A percentile compares a stretch with the other conserved stretches of the same genome.
Evolutionary conservation across 148 eudicot genomes (phyloP).

Genomic region (Cornus controversa): DNA sequence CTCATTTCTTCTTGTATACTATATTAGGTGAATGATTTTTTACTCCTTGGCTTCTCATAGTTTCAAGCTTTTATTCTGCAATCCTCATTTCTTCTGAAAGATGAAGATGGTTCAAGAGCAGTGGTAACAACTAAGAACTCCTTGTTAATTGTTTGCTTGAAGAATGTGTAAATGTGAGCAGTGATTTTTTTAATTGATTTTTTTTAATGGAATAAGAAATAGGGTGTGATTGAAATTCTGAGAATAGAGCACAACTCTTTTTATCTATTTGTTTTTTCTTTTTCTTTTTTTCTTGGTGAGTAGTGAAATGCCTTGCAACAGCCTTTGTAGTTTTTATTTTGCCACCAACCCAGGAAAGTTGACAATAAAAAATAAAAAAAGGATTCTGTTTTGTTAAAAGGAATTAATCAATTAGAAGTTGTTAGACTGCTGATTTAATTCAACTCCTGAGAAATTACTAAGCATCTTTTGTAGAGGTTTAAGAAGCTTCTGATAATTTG

Average conservation of each 20-base stretch:
- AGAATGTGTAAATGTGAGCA: not conserved
- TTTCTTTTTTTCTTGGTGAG: not conserved
- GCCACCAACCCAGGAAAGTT: not conserved
- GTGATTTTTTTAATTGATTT: not conserved
- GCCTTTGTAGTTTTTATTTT: not conserved
- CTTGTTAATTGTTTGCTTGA: not conserved
- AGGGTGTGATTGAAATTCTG: not conserved
- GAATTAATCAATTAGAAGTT: not conserved
- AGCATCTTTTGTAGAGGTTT: not conserved
- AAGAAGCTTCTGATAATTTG: not conserved
- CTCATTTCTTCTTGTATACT: not conserved
- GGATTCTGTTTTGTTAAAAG: not conserved
- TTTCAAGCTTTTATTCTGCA: conserved; percentile 6
- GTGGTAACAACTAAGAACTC: not conserved
- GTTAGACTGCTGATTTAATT: not conserved
- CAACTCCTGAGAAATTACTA: too few species aligned
- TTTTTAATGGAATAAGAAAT: not conserved
- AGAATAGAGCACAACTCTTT: not conserved
- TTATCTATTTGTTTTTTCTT: not conserved
- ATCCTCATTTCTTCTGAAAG: not conserved
- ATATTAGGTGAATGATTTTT: not conserved
- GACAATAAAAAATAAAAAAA: too few species aligned
- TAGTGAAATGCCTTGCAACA: not conserved
- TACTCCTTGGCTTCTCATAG: not conserved
- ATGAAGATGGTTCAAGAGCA: not conserved